These are phyloP conservation scores for Gilbertella persicaria DNA, from an alignment of 371 early-diverging fungal genomes.

Conservation along the genomic window DNA sequence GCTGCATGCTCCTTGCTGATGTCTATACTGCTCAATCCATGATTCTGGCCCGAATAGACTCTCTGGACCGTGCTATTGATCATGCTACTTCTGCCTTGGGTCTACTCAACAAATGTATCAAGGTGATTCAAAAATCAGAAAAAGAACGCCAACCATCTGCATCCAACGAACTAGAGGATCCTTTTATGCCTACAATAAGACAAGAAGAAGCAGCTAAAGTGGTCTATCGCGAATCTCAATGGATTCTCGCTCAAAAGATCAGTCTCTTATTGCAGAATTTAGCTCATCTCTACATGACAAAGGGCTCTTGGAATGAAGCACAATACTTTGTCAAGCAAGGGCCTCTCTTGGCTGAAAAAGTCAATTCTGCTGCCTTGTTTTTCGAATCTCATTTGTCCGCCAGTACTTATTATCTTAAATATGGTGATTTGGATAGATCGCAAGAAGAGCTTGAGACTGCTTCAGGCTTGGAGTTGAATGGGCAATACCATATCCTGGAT, in stretches of 20 bases:
- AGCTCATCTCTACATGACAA: conserved; percentile 52
- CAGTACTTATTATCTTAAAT: conserved; percentile 58
- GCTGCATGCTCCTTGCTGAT: conserved; percentile 16
- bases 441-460: conserved; percentile 17
- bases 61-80: conserved; percentile 15
- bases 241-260: conserved; percentile 48
- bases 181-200: conserved; percentile 1
- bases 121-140: conserved; percentile 2
- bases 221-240: conserved; percentile 40
- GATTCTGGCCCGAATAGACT: conserved; percentile 6
- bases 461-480: conserved; percentile 2
- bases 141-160: conserved; percentile 1
- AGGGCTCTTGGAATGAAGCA: conserved; percentile 71
- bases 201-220: conserved; percentile 7
- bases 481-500: conserved; percentile 20
- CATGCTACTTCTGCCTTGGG: conserved; percentile 6
- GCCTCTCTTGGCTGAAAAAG: conserved; percentile 49
- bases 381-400: conserved; percentile 48
- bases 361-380: conserved; percentile 47
- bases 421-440: conserved; percentile 46
- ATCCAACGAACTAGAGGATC: conserved; percentile 3
- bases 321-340: conserved; percentile 70
- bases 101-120: conserved; percentile 11
- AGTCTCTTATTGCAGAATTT: conserved; percentile 55
- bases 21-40: conserved; percentile 4